Evolutionary conservation across 768 basidiomycete species (phyloP).

Genomic region (Suillus decipiens): DNA sequence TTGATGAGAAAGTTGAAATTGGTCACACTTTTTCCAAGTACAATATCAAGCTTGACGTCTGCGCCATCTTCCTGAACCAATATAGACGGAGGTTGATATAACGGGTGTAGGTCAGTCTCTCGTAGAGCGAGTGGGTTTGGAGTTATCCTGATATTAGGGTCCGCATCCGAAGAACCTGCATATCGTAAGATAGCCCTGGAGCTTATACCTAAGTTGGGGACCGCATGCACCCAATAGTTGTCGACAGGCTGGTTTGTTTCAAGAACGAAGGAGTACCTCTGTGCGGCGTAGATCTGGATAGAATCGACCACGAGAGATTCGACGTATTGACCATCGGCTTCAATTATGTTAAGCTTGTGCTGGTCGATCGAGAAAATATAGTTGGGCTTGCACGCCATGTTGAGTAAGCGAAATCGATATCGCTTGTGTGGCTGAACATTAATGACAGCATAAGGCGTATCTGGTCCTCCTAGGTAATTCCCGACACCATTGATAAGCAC

Average conservation of each 20-base stretch:
- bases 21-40: constrained; percentile 26
- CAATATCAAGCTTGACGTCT: constrained; percentile 37
- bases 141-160: constrained; percentile 31
- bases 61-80: constrained; percentile 9
- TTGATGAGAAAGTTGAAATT: constrained; percentile 33
- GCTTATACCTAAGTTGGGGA: constrained; percentile 37
- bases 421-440: constrained; percentile 33
- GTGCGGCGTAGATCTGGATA: constrained; percentile 48
- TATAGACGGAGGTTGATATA: neutral
- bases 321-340: constrained; percentile 44
- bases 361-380: constrained; percentile 47
- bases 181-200: constrained; percentile 47
- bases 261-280: constrained; percentile 53
- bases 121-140: neutral
- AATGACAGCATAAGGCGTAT: constrained; percentile 36
- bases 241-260: constrained; percentile 34
- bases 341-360: constrained; percentile 48
- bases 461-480: constrained; percentile 35
- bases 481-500: constrained; percentile 41
- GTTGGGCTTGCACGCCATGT: constrained; percentile 46
- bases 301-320: constrained; percentile 39
- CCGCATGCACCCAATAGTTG: constrained; percentile 47
- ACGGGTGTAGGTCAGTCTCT: neutral
- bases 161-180: constrained; percentile 35
- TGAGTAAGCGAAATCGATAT: constrained; percentile 42